These are phyloP conservation scores for Saturnispora saitoi DNA, from an alignment of 805 yeast genomes.

Conservation along the genomic window DNA sequence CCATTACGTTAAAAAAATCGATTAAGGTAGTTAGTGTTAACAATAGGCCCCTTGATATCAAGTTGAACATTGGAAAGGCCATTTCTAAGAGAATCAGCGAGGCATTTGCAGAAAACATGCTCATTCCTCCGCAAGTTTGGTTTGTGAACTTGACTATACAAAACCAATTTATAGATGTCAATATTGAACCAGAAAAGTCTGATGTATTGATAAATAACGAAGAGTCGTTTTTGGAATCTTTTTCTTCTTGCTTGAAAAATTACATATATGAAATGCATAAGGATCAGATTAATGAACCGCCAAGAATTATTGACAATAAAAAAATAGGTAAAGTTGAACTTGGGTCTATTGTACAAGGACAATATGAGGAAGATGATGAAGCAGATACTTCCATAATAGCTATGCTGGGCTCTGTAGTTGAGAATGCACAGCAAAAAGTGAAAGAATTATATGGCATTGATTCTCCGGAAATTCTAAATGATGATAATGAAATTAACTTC, in stretches of 20 bases:
- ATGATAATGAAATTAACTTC: neutral
- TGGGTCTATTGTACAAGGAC: no score
- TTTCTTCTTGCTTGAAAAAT: constrained; percentile 11
- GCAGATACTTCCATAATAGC: neutral
- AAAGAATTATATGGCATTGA: neutral
- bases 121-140: constrained; percentile 31
- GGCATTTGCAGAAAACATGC: constrained; percentile 18
- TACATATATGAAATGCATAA: neutral
- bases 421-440: neutral
- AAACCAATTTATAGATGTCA: constrained; percentile 27
- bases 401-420: neutral
- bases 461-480: neutral
- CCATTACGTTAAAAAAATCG: constrained; percentile 17
- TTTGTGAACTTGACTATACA: constrained; percentile 24
- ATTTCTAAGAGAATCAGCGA: constrained; percentile 20
- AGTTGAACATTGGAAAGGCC: constrained; percentile 26
- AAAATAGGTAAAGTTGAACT: no score
- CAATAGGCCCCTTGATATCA: constrained; percentile 23
- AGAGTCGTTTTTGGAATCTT: constrained; percentile 14
- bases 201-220: constrained; percentile 29
- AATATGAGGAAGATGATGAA: neutral
- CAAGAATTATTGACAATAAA: no score
- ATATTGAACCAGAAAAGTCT: constrained; percentile 38
- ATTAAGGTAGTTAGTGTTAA: constrained; percentile 30
- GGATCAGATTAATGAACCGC: constrained; percentile 9